Percentiles rank a stretch among this genome's conserved stretches.
phyloP scores from a whole-genome alignment of 768 basidiomycete genomes.

The Calocera cornea region DNA sequence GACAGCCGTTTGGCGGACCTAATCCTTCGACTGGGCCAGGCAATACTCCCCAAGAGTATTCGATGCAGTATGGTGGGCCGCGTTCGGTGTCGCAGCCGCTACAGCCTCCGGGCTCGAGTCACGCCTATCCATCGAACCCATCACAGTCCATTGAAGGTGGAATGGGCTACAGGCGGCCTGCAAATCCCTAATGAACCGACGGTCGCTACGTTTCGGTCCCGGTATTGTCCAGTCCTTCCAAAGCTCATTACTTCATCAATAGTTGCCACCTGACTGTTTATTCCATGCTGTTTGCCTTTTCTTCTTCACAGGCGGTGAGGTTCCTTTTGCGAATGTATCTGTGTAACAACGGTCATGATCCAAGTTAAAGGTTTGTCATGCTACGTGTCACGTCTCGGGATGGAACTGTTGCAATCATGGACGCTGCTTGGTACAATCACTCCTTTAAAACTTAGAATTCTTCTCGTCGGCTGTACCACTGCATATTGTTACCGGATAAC shows the following conservation, averaged over 20 bases:
- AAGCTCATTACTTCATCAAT: too few relatives aligned
- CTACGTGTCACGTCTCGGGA: neutral
- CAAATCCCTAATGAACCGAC: neutral
- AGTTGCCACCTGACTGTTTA: too few relatives aligned
- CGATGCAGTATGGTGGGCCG: neutral
- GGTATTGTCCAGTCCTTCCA: too few relatives aligned
- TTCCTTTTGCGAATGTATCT: too few relatives aligned
- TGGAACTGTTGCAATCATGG: neutral
- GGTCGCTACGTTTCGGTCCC: neutral
- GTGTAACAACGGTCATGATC: too few relatives aligned
- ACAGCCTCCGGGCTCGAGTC: neutral
- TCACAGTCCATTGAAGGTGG: neutral
- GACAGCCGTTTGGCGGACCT: neutral
- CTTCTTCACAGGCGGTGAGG: too few relatives aligned
- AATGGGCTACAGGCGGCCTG: neutral
- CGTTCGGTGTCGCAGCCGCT: neutral
- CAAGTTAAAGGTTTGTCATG: too few relatives aligned
- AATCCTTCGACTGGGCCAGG: neutral
- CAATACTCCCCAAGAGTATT: neutral
- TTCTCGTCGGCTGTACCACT: neutral
- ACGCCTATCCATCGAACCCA: neutral
- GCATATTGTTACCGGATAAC: neutral
- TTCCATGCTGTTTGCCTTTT: too few relatives aligned
- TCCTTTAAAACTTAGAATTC: neutral
- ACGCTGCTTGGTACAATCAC: neutral